phyloP scores from a whole-genome alignment of 1,284 basidiomycete genomes.

The Fomes fomentarius region DNA sequence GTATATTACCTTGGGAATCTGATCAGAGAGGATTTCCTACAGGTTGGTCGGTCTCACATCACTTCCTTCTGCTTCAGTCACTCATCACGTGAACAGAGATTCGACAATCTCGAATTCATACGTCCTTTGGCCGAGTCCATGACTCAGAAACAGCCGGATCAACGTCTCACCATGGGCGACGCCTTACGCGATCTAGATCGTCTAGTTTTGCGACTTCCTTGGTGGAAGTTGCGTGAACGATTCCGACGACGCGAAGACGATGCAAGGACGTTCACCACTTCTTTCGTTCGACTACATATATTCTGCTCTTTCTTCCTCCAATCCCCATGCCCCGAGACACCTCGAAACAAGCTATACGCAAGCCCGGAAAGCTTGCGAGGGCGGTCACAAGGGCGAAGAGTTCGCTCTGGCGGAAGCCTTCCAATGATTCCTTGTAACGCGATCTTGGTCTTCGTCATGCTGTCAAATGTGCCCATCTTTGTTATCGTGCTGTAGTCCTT shows the following conservation, averaged over 20 bases:
- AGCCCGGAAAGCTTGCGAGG: too few species aligned
- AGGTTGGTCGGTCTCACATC: background rate
- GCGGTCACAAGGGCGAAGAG: too few species aligned
- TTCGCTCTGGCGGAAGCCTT: too few species aligned
- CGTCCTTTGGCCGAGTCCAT: background rate
- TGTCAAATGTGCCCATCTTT: too few species aligned
- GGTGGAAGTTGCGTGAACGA: background rate
- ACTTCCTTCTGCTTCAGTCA: too few species aligned
- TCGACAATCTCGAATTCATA: too few species aligned
- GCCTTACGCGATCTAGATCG: background rate
- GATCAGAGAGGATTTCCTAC: background rate
- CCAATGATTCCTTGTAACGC: too few species aligned
- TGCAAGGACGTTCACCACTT: background rate
- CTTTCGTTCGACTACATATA: background rate
- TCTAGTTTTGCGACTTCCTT: background rate
- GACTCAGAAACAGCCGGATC: background rate
- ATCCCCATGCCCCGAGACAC: background rate
- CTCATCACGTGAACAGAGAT: too few species aligned
- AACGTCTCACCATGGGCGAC: constrained; percentile 10
- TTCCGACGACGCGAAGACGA: background rate
- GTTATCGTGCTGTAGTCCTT: too few species aligned
- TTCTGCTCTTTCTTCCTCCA: background rate
- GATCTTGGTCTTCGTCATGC: too few species aligned
- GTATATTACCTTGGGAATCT: background rate
- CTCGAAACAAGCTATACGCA: too few species aligned